Evolutionary conservation across 371 early-diverging fungal species (phyloP).

Genomic region (Apophysomyces ossiformis): DNA sequence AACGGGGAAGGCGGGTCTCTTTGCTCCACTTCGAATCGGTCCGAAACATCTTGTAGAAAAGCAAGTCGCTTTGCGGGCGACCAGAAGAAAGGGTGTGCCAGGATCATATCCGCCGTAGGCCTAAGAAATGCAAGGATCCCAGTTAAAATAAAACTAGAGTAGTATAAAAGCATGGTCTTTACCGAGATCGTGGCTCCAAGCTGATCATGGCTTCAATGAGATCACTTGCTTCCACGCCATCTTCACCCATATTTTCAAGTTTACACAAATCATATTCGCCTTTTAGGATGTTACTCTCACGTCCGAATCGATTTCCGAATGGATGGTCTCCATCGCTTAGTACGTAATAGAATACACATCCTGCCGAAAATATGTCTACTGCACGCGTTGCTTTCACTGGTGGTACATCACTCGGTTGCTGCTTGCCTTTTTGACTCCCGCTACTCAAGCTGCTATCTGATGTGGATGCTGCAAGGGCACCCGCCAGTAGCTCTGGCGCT

Average conservation of each 20-base stretch:
- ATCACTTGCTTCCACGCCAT: conserved; percentile 86
- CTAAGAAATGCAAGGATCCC: conserved; percentile 30
- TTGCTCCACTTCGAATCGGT: conserved; percentile 90
- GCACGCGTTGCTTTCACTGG: conserved; percentile 80
- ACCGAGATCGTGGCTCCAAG: conserved; percentile 73
- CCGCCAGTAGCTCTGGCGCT: conserved; percentile 88
- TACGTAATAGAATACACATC: conserved; percentile 94
- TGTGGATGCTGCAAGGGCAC: conserved; percentile 34
- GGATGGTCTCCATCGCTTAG: conserved; percentile 92
- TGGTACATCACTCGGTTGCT: conserved; percentile 17
- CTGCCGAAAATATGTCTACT: conserved; percentile 95
- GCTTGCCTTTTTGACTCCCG: conserved; percentile 12
- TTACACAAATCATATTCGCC: conserved; percentile 71
- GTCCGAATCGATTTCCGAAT: conserved; percentile 88
- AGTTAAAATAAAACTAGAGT: too few relatives aligned
- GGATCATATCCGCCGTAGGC: conserved; percentile 74
- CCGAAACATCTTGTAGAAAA: conserved; percentile 94
- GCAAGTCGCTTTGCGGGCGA: conserved; percentile 75
- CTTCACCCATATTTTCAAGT: conserved; percentile 71
- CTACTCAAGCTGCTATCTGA: conserved; percentile 29
- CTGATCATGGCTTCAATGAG: conserved; percentile 90
- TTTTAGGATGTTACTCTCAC: conserved; percentile 87
- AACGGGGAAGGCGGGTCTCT: conserved; percentile 73
- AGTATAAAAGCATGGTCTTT: background rate
- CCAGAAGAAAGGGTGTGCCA: conserved; percentile 97